Conservation (phyloP, 495 filamentous ascomycete species). For the Daldinia bambusicola region DNA sequence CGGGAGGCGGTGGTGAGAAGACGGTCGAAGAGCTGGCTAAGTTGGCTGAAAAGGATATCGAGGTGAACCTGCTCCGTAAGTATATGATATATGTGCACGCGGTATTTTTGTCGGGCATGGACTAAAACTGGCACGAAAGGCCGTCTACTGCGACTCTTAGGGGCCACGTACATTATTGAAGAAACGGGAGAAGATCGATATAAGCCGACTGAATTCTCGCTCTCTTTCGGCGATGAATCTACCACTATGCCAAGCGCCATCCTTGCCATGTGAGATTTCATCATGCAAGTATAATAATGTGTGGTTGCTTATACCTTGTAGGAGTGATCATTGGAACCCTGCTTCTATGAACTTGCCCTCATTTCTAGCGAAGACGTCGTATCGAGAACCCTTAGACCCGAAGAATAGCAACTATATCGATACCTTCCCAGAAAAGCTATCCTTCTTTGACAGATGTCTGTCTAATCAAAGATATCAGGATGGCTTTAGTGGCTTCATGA, state of each 20-base stretch:
- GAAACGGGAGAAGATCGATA: slow-evolving; percentile 43
- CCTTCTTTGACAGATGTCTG: slow-evolving; percentile 38
- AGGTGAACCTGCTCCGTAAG: slow-evolving; percentile 41
- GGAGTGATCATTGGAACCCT: slow-evolving; percentile 33
- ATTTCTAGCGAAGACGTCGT: slow-evolving; percentile 41
- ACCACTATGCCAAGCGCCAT: slow-evolving; percentile 7
- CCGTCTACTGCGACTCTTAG: slow-evolving; percentile 38
- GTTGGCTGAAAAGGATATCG: slow-evolving; percentile 32
- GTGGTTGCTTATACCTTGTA: slow-evolving; percentile 15
- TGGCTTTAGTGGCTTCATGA: slow-evolving; percentile 37
- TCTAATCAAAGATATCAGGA: slow-evolving; percentile 30
- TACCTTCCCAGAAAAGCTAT: slow-evolving; percentile 30
- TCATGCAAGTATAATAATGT: not conserved
- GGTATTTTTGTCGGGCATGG: not conserved
- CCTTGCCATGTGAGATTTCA: slow-evolving; percentile 16
- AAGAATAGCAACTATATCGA: slow-evolving; percentile 35
- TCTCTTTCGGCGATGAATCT: slow-evolving; percentile 33
- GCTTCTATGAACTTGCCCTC: slow-evolving; percentile 25
- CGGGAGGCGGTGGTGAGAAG: slow-evolving; percentile 35
- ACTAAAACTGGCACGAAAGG: slow-evolving; percentile 22
- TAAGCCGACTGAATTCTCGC: slow-evolving; percentile 34
- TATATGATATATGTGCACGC: not conserved
- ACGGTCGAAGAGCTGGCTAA: slow-evolving; percentile 35
- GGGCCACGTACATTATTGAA: slow-evolving; percentile 36
- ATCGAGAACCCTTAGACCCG: slow-evolving; percentile 37